These are phyloP conservation scores for Russula earlei DNA, from an alignment of 768 basidiomycete species.

Conservation along the genomic window DNA sequence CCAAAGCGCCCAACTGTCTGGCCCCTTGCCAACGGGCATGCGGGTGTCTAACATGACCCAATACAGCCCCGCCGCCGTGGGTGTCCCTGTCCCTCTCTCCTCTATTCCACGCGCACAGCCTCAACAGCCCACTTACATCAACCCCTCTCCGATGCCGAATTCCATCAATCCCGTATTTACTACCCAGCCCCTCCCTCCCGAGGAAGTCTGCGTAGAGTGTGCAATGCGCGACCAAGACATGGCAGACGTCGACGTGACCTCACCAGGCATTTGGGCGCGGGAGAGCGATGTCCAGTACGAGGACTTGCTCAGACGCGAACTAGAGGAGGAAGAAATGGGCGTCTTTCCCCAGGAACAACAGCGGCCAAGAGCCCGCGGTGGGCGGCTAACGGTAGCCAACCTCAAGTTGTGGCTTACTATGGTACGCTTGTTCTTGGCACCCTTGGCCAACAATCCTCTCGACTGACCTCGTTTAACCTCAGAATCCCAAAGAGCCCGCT, in stretches of 20 bases:
- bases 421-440: conserved; percentile 35
- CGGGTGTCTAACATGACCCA: conserved; percentile 3
- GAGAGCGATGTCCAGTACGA: conserved; percentile 77
- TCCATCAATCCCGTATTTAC: conserved; percentile 56
- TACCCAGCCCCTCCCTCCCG: conserved; percentile 37
- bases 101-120: conserved; percentile 57
- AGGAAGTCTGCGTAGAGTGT: conserved; percentile 92
- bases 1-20: neutral
- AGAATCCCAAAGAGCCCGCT: conserved; percentile 89
- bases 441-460: neutral
- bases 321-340: conserved; percentile 54
- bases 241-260: conserved; percentile 86
- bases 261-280: conserved; percentile 84
- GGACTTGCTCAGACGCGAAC: conserved; percentile 65
- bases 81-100: conserved; percentile 50
- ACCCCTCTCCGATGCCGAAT: conserved; percentile 40
- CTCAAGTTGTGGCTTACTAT: conserved; percentile 71
- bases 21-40: conserved; percentile 2
- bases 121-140: conserved; percentile 72
- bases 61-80: conserved; percentile 16
- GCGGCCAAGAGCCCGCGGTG: conserved; percentile 56
- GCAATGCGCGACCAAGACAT: conserved; percentile 99
- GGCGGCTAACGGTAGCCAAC: conserved; percentile 65
- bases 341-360: conserved; percentile 42
- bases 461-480: neutral